Evolutionary conservation across 73 alveolate genomes (phyloP), one percentile per base, ranked within the genome.

Genomic region (Diophrys sp.): DNA sequence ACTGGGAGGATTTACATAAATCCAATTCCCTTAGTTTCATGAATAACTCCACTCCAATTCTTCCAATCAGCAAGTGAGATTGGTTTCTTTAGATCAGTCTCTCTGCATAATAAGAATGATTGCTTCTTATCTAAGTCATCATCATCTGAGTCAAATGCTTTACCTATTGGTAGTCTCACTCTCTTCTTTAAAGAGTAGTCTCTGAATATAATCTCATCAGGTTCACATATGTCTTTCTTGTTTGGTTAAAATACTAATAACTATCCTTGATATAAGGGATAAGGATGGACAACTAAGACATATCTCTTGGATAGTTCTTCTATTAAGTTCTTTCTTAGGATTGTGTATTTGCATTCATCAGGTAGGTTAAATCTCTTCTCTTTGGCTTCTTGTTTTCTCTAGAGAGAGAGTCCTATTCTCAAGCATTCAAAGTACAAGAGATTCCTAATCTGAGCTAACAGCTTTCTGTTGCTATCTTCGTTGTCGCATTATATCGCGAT

Each of bases 1-100:
- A 71, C 87, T 14, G 94, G 94, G 23, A 87, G 82, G 0, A 87
- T 70, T 71, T 83, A 77, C 32, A 80, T 57, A 66, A 74, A 74
- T 1, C 94, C 89, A 14, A 73, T 33, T n/a, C 94, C 94, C 68
- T 80, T 33, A 1, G 80, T 79, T 28, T 84, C 88, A 14, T 18
- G 18, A 25, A 87, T 30, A 14, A 81, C 83, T 31, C 27, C 56
- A 18, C 71, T 72, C 77, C 86, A 75, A 34, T 80, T 67, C 24
- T 74, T 66, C 90, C 89, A 87, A 55, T 87, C 94, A 26, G 24
- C 31, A 0, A 53, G 0, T 0, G 90, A 54, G 32, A 87, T 33
- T 2, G 90, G 90, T 11, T 24, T 57, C 31, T 66, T 62, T 0
- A 87, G 74, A 72, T 81, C 85, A 24, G 75, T 70, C 55, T 85